phyloP scores from a whole-genome alignment of 805 yeast species.

The Wickerhamiella musiphila region DNA sequence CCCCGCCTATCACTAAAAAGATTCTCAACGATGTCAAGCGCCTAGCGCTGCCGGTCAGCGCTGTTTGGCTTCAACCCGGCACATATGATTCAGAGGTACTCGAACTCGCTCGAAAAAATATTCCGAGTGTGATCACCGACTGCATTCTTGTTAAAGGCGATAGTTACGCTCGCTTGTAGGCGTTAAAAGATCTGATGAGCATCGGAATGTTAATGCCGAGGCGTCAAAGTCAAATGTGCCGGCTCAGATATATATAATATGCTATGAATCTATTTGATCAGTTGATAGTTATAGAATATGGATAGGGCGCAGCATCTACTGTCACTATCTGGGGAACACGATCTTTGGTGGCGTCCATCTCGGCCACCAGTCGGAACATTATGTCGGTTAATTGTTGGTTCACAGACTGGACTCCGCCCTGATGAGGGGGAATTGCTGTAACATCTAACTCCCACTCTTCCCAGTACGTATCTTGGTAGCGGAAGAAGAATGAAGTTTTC shows the following conservation, averaged over 20 bases:
- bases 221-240: constrained; percentile 9
- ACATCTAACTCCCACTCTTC: constrained; percentile 51
- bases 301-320: constrained; percentile 50
- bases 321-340: constrained; percentile 65
- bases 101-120: constrained; percentile 16
- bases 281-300: constrained; percentile 26
- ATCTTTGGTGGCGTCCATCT: constrained; percentile 38
- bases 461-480: constrained; percentile 37
- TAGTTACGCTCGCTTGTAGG: constrained; percentile 12
- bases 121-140: constrained; percentile 31
- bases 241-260: background rate
- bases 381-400: constrained; percentile 25
- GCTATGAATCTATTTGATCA: background rate
- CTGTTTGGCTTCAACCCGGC: constrained; percentile 78
- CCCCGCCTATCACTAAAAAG: constrained; percentile 42
- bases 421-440: constrained; percentile 25
- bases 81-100: constrained; percentile 38
- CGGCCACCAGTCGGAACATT: constrained; percentile 31
- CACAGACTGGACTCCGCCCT: constrained; percentile 10
- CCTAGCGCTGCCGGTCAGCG: constrained; percentile 25
- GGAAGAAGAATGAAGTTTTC: constrained; percentile 42
- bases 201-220: constrained; percentile 9
- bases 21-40: constrained; percentile 26
- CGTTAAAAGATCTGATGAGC: constrained; percentile 10
- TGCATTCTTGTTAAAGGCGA: constrained; percentile 64